phyloP scores from a whole-genome alignment of 2,329 filamentous ascomycete species.

The Stachybotrys chartarum region DNA sequence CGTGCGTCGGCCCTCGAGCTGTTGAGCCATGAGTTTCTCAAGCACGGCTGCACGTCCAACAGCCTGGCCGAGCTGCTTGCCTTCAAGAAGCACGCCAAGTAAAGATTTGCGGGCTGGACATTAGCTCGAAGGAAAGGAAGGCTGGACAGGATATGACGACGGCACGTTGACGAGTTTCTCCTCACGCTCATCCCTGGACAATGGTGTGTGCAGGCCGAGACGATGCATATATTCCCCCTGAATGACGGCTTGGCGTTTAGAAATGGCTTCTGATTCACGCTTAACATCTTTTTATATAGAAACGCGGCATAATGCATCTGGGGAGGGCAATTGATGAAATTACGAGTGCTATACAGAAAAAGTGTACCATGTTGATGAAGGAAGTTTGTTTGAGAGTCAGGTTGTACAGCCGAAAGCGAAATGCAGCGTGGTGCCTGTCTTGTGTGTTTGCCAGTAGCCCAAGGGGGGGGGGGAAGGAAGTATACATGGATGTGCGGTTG shows the following conservation, averaged over 20 bases:
- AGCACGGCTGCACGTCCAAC: slow-evolving; percentile 76
- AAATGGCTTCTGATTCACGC: slow-evolving; percentile 14
- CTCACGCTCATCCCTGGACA: background rate
- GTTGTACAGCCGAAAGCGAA: no score
- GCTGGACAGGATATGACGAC: background rate
- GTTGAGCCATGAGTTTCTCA: slow-evolving; percentile 86
- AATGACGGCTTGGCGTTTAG: slow-evolving; percentile 19
- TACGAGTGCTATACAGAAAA: background rate
- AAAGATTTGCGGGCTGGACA: slow-evolving; percentile 11
- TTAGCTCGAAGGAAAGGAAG: background rate
- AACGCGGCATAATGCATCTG: background rate
- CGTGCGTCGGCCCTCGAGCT: slow-evolving; percentile 88
- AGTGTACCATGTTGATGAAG: no score
- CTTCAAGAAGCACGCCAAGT: slow-evolving; percentile 72
- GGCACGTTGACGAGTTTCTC: background rate
- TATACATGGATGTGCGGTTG: no score
- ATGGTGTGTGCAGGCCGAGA: slow-evolving; percentile 10
- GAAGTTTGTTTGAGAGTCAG: no score
- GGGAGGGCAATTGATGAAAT: background rate
- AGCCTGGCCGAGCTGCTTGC: slow-evolving; percentile 82
- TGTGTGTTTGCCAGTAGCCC: no score
- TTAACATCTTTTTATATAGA: slow-evolving; percentile 5
- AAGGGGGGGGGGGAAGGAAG: no score
- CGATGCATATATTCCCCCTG: slow-evolving; percentile 19
- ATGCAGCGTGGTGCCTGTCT: no score